Conservation (phyloP, 805 yeast genomes). For the Priceomyces carsonii region DNA sequence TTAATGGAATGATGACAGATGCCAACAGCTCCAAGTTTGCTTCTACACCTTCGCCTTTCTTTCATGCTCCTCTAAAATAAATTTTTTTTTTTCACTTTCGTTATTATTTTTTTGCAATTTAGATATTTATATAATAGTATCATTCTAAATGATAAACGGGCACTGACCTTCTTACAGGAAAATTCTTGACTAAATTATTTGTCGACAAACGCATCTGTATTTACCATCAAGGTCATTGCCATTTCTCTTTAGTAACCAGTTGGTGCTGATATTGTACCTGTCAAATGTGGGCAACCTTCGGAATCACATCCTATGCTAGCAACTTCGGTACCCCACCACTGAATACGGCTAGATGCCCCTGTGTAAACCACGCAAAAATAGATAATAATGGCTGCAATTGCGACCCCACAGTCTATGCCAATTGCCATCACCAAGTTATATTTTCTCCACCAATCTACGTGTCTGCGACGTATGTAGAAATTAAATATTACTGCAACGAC, state of each 20-base stretch:
- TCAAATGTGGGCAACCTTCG: slow-evolving; percentile 11
- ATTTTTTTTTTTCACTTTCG: too few species aligned
- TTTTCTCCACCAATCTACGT: slow-evolving; percentile 13
- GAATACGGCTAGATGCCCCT: slow-evolving; percentile 9
- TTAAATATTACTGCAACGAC: slow-evolving; percentile 8
- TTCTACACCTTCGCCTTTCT: too few species aligned
- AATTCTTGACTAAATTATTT: too few species aligned
- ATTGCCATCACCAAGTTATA: slow-evolving; percentile 11
- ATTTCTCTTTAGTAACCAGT: slow-evolving; percentile 8
- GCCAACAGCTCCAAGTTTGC: too few species aligned
- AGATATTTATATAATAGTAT: too few species aligned
- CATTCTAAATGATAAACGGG: too few species aligned
- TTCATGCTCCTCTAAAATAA: too few species aligned
- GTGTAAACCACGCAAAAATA: slow-evolving; percentile 13
- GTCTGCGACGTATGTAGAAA: slow-evolving; percentile 10
- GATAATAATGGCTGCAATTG: slow-evolving; percentile 12
- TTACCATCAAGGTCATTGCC: too few species aligned
- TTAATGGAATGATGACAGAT: too few species aligned
- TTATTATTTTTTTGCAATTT: too few species aligned
- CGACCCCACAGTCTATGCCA: slow-evolving; percentile 13
- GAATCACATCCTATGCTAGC: slow-evolving; percentile 12
- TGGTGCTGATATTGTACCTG: slow-evolving; percentile 8
- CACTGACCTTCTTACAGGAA: too few species aligned
- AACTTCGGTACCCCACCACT: slow-evolving; percentile 15
- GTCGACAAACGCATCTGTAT: too few species aligned